Evolutionary conservation across 306 rosid genomes (phyloP), one percentile per base, ranked within the genome.

Genomic region (Heteromeles arbutifolia): DNA sequence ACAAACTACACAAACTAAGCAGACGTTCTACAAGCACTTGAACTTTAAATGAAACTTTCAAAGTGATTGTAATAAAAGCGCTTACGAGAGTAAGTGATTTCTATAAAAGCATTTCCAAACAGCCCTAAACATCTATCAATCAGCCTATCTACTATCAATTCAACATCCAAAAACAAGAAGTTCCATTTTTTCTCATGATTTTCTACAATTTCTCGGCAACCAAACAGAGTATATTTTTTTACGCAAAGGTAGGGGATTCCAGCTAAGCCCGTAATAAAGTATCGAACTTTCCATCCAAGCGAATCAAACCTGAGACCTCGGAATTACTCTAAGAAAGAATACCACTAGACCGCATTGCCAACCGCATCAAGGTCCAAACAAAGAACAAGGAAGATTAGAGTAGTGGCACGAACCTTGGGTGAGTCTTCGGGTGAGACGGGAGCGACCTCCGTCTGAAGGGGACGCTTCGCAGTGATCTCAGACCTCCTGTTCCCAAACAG

Each of bases 391-490:
- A 65, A 4, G 11, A 50, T 18, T 26, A 7, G 43, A 70, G 17
- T 8, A 52, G 74, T 4, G 26, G 75, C 39, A 79, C 82, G 21
- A 77, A 94, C 99, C 96, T 85, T 86, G 4, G 87, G 77, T 22
- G 78, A 78, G 78, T 89, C 97, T 68, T 85, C 90, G n/a, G 97
- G 92, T 18, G 97, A 84, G 0, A 95, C 92, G 21, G 99, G 96
- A 41, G 89, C 78, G 50, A 90, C 87, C 78, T 89, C 89, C 25
- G 84, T 28, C 61, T 92, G 92, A 29, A 86, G 81, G 61, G 96
- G 76, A 72, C 83, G 81, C 82, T 85, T 80, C 0, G 97, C 89
- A 29, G 81, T 71, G 80, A 90, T 76, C 70, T 65, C 77, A 74
- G 53, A 84, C 62, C 73, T 83, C 77, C 66, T 6, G 25, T 21